Percentiles rank a stretch among this genome's conserved stretches.
These are phyloP conservation scores for Leishmania braziliensis DNA, from an alignment of 208 protist genomes.

Conservation along the genomic window DNA sequence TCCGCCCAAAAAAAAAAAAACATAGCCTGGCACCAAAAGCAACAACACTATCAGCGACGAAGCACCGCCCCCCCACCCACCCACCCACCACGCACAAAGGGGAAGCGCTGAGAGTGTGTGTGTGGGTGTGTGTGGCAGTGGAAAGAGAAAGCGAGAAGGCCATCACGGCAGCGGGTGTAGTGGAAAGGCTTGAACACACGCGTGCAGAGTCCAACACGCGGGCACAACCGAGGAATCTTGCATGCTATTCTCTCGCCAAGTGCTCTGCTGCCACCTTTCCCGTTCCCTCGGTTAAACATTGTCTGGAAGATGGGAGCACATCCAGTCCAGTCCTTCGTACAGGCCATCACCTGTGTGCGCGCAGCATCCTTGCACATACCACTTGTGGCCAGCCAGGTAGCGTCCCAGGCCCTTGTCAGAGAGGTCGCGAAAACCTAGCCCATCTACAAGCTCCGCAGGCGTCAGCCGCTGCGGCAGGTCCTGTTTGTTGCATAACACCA, in stretches of 20 bases:
- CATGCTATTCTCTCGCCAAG: not conserved
- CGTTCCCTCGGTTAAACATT: not conserved
- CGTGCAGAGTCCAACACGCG: not conserved
- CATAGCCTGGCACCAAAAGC: constrained; percentile 29
- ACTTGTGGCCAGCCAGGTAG: constrained; percentile 59
- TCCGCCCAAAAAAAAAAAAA: not conserved
- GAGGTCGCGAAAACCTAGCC: constrained; percentile 51
- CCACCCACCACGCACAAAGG: not conserved
- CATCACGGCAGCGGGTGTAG: not conserved
- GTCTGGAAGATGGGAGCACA: constrained; percentile 78
- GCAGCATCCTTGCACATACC: constrained; percentile 96
- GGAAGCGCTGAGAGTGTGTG: not conserved
- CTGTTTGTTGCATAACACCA: constrained; percentile 97
- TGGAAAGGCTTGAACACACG: not conserved
- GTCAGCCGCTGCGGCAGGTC: constrained; percentile 80
- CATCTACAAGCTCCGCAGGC: constrained; percentile 62
- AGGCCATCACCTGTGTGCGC: constrained; percentile 96
- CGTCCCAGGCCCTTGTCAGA: constrained; percentile 36
- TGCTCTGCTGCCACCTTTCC: not conserved
- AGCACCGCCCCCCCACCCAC: not conserved
- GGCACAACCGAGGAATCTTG: not conserved
- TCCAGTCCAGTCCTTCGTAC: constrained; percentile 97
- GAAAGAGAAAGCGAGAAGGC: not conserved
- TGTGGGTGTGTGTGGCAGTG: not conserved
- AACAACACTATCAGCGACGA: too few species aligned